A percentile compares a stretch with the other conserved stretches of the same genome.
Evolutionary conservation across 768 basidiomycete genomes (phyloP).

Genomic region (Trametes gibbosa): DNA sequence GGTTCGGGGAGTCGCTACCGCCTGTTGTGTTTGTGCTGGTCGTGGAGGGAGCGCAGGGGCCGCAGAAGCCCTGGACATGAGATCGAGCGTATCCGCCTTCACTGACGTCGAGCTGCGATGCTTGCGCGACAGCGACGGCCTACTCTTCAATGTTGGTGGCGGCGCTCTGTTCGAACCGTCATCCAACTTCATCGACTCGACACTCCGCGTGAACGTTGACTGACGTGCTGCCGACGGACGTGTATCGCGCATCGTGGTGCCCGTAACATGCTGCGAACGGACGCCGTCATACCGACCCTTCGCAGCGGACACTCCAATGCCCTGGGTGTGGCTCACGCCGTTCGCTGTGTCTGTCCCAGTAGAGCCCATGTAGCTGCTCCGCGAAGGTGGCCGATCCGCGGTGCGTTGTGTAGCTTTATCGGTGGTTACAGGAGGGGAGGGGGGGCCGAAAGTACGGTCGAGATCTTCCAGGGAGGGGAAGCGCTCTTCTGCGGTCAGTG

Average conservation of each 20-base stretch:
- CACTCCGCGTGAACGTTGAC: constrained; percentile 9
- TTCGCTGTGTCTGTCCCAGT: background rate
- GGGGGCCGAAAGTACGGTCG: constrained; percentile 49
- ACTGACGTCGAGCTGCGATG: constrained; percentile 48
- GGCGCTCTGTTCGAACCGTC: constrained; percentile 12
- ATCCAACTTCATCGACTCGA: constrained; percentile 11
- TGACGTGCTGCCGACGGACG: constrained; percentile 7
- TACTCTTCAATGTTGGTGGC: constrained; percentile 28
- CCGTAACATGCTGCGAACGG: constrained; percentile 58
- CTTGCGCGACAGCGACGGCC: constrained; percentile 47
- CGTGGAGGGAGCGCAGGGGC: constrained; percentile 27
- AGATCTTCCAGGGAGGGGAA: constrained; percentile 89
- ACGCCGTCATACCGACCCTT: constrained; percentile 36
- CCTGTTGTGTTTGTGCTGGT: background rate
- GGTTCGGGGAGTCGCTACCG: constrained; percentile 17
- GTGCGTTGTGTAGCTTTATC: constrained; percentile 6
- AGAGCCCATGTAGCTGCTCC: constrained; percentile 14
- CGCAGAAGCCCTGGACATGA: constrained; percentile 9
- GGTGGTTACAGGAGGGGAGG: constrained; percentile 19
- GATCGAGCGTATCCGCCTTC: constrained; percentile 32
- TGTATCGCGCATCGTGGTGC: constrained; percentile 47
- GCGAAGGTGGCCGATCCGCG: constrained; percentile 16
- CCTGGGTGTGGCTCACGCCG: background rate
- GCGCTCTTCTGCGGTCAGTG: constrained; percentile 60
- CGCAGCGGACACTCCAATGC: constrained; percentile 1